phyloP scores from a whole-genome alignment of 441 rosid species.

The Omphalea diandra region DNA sequence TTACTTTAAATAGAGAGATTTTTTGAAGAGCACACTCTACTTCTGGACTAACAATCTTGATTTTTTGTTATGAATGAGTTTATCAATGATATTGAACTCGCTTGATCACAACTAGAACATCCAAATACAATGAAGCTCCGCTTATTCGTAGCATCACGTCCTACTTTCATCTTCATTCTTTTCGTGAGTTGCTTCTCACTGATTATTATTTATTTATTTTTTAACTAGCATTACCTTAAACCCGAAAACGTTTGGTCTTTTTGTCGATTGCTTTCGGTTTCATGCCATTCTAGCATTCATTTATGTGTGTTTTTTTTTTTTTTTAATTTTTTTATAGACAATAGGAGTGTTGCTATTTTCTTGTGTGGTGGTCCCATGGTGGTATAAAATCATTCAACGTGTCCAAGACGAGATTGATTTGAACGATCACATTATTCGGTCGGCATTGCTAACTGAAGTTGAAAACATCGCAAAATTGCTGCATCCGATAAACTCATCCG shows the following conservation, averaged over 20 bases:
- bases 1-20: no score
- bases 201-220: no score
- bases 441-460: constrained; percentile 38
- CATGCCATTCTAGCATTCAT: no score
- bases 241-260: no score
- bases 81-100: no score
- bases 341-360: constrained; percentile 38
- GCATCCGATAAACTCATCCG: constrained; percentile 32
- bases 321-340: constrained; percentile 36
- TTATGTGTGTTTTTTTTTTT: no score
- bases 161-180: constrained; percentile 28
- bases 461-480: constrained; percentile 35
- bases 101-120: no score
- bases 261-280: no score
- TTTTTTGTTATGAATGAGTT: no score
- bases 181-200: constrained; percentile 32
- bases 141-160: constrained; percentile 29
- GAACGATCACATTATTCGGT: constrained; percentile 19
- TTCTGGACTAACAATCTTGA: no score
- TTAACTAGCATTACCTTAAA: no score
- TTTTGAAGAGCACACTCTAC: no score
- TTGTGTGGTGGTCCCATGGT: constrained; percentile 32
- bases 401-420: constrained; percentile 26
- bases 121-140: constrained; percentile 45
- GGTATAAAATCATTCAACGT: constrained; percentile 33